phyloP scores from a whole-genome alignment of 2,329 filamentous ascomycete genomes.

The Herpotrichia juniperi region DNA sequence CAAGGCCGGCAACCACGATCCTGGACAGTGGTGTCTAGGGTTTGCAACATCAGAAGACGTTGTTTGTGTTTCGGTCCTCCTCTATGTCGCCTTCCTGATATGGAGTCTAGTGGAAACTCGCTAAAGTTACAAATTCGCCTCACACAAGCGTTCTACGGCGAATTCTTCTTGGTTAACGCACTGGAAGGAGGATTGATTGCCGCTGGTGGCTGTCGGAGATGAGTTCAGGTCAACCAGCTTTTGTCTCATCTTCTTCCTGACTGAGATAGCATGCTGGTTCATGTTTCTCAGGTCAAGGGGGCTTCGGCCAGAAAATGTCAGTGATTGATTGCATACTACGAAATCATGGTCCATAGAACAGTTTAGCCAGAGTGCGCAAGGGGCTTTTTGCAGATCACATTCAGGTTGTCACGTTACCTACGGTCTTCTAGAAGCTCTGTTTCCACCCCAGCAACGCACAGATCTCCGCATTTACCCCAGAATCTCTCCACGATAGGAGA shows the following conservation, averaged over 20 bases:
- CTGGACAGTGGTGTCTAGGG: conserved; percentile 24
- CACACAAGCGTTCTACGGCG: neutral
- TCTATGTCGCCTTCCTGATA: neutral
- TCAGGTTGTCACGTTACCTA: conserved; percentile 20
- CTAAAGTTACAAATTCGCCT: neutral
- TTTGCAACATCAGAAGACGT: conserved; percentile 21
- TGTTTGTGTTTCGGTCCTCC: conserved; percentile 2
- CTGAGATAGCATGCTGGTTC: neutral
- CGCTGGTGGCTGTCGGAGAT: neutral
- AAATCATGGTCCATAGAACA: conserved; percentile 18
- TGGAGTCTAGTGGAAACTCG: neutral
- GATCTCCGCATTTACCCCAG: conserved; percentile 41
- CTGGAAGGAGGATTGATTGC: neutral
- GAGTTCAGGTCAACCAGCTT: neutral
- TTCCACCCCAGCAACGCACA: conserved; percentile 27
- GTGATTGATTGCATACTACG: conserved; percentile 18
- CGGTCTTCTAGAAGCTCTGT: conserved; percentile 33
- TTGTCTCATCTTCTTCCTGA: neutral
- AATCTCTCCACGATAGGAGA: conserved; percentile 36
- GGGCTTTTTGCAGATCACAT: conserved; percentile 15
- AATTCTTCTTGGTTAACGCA: neutral
- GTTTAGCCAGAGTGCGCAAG: conserved; percentile 26
- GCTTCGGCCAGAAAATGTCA: conserved; percentile 12
- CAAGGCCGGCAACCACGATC: conserved; percentile 8
- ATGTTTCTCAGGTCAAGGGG: neutral